Conservation (phyloP, 176 grass and related monocot genomes). For the Carex parvula region DNA sequence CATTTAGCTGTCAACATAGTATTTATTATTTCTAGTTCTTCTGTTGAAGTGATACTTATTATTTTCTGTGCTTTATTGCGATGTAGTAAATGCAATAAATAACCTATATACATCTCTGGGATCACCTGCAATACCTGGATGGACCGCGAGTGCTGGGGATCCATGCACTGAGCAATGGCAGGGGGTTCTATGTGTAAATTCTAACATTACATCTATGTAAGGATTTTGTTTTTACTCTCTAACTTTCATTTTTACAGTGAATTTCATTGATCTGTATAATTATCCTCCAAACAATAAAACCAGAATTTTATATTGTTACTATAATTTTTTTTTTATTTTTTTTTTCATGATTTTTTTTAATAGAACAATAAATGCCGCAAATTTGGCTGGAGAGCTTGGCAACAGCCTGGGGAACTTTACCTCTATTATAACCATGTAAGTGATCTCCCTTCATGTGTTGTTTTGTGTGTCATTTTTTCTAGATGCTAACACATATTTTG, state of each 20-base stretch:
- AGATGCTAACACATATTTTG: conserved; percentile 22
- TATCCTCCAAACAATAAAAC: background rate
- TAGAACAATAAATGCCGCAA: conserved; percentile 65
- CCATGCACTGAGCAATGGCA: conserved; percentile 82
- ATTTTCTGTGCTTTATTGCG: conserved; percentile 18
- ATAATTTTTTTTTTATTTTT: conserved; percentile 20
- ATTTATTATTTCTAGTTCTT: no score
- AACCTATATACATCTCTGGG: conserved; percentile 62
- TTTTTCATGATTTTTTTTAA: conserved; percentile 21
- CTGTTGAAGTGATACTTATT: background rate
- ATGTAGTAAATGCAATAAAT: conserved; percentile 87
- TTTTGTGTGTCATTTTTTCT: conserved; percentile 22
- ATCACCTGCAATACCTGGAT: conserved; percentile 68
- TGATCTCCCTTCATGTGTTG: background rate
- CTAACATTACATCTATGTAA: conserved; percentile 95
- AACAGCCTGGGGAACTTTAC: conserved; percentile 76
- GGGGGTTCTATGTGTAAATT: conserved; percentile 60
- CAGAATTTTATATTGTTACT: background rate
- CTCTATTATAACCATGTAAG: conserved; percentile 83
- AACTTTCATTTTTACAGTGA: background rate
- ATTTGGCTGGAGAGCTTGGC: conserved; percentile 76
- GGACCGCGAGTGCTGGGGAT: conserved; percentile 70
- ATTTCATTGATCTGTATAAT: background rate
- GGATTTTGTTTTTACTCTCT: conserved; percentile 28
- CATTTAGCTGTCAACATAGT: background rate